Base-by-base conservation (phyloP, 164 flowering plant genomes). In the grape (Vitis vinifera) region DNA sequence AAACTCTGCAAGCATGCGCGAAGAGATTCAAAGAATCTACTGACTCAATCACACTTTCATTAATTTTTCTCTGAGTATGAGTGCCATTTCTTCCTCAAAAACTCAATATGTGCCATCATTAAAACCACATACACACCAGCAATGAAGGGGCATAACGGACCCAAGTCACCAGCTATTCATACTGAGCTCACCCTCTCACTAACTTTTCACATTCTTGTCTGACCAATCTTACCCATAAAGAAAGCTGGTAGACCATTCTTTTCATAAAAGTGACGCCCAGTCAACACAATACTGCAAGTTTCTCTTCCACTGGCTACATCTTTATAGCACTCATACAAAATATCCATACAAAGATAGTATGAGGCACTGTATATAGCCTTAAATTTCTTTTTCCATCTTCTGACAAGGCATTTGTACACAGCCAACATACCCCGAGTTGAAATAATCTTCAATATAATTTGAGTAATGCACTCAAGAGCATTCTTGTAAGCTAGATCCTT, bases 21-120 rank as follows among this genome's bases (percentile, higher is more conserved):
- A 92, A 94, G 9, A 97, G 97, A 55, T 94, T 92, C 81, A 94
- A 69, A 14, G 99, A 94, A 74, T 94, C 94, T 65, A 92, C 98
- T 0, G 98, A 59, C 77, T 94, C 98, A 2, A 95, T 94, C 80
- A 94, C 86, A 75, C 99, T 92, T 69, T 93, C 98, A 23, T 94
- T 94, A 67, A 94, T 91, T 17, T 17, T 17, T 17, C 19, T 17
- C 19, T 0, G 98, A 94, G 83, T 91, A 91, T 0, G 96, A 91
- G 69, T 92, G 99, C 14, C 98, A 97, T 73, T 94, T 92, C 85
- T 89, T 92, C 84, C 94, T 91, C 89, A 91, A 68, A 16, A 92
- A 59, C 80, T 94, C 97, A 76, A 94, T 89, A 97, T 94, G 87
- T 37, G 98, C 96, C 98, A 95, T 95, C 99, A 95, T 95, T 63